A percentile compares a stretch with the other conserved stretches of the same genome.
These are phyloP conservation scores for Didymella sp. DNA, from an alignment of 2,329 filamentous ascomycete genomes.

Conservation along the genomic window DNA sequence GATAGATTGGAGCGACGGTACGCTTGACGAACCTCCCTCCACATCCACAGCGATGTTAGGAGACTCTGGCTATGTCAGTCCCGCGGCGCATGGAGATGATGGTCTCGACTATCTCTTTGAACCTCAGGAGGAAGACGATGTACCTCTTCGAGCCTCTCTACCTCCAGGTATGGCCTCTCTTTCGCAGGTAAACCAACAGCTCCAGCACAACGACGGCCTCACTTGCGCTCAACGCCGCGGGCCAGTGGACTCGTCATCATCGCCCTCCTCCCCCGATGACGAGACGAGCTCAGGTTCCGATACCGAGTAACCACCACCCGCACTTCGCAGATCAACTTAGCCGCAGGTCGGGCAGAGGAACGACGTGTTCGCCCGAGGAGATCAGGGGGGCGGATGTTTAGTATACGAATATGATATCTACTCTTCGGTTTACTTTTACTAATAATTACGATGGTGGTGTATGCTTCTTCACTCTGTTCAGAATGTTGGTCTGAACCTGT, in stretches of 20 bases:
- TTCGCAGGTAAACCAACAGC: not conserved
- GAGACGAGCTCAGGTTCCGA: not conserved
- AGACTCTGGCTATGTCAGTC: not conserved
- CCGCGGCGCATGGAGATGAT: not conserved
- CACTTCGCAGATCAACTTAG: too few species aligned
- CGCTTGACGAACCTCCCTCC: slow-evolving; percentile 13
- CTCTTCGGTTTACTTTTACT: too few species aligned
- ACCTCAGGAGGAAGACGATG: not conserved
- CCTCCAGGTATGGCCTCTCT: slow-evolving; percentile 12
- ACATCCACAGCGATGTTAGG: not conserved
- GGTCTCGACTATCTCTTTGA: slow-evolving; percentile 1
- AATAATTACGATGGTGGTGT: too few species aligned
- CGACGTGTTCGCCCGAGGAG: too few species aligned
- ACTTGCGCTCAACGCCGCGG: not conserved
- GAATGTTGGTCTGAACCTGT: too few species aligned
- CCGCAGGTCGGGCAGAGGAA: not conserved
- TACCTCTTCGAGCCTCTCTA: slow-evolving; percentile 14
- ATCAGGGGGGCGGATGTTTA: too few species aligned
- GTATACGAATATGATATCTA: too few species aligned
- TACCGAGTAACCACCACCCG: not conserved
- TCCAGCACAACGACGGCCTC: not conserved
- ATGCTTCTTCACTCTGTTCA: too few species aligned
- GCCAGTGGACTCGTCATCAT: too few species aligned
- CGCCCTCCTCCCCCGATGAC: not conserved
- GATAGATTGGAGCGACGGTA: slow-evolving; percentile 37